These are phyloP conservation scores for Candida frijolesensis DNA, from an alignment of 1,139 yeast species.

Conservation along the genomic window DNA sequence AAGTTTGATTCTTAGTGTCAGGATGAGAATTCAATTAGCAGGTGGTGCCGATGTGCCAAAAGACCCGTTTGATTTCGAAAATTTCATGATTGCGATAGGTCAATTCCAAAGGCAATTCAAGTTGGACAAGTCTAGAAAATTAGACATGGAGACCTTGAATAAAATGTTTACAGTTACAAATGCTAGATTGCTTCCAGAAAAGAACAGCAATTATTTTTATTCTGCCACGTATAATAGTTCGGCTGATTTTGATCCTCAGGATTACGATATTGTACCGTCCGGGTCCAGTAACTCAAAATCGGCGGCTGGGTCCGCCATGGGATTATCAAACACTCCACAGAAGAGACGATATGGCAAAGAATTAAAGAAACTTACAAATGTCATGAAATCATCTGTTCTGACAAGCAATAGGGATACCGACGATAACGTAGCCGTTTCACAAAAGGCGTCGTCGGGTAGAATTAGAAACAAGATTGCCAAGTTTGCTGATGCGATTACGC, in stretches of 20 bases:
- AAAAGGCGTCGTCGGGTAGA: constrained; percentile 27
- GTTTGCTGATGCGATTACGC: constrained; percentile 37
- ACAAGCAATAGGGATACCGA: constrained; percentile 40
- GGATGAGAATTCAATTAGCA: constrained; percentile 63
- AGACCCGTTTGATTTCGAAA: constrained; percentile 81
- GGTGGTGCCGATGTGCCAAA: constrained; percentile 81
- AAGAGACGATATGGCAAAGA: constrained; percentile 45
- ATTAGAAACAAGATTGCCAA: constrained; percentile 40
- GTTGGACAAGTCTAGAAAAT: constrained; percentile 55
- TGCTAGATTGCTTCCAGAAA: constrained; percentile 39
- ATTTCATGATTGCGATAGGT: constrained; percentile 60
- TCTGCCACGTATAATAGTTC: constrained; percentile 11
- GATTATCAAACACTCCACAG: constrained; percentile 17
- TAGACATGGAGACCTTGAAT: constrained; percentile 66
- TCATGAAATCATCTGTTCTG: constrained; percentile 73
- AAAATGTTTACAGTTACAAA: constrained; percentile 63
- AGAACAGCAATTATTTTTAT: constrained; percentile 18
- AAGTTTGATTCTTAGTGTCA: constrained; percentile 68
- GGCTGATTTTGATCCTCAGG: constrained; percentile 6
- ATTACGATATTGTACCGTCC: constrained; percentile 9
- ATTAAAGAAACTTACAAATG: constrained; percentile 64
- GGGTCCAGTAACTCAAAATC: neutral
- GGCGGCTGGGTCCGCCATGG: neutral
- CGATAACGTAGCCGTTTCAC: constrained; percentile 22
- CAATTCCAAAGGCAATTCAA: constrained; percentile 64